Evolutionary conservation across 2,329 filamentous ascomycete species (phyloP).

Genomic region (Blastomyces gilchristii): DNA sequence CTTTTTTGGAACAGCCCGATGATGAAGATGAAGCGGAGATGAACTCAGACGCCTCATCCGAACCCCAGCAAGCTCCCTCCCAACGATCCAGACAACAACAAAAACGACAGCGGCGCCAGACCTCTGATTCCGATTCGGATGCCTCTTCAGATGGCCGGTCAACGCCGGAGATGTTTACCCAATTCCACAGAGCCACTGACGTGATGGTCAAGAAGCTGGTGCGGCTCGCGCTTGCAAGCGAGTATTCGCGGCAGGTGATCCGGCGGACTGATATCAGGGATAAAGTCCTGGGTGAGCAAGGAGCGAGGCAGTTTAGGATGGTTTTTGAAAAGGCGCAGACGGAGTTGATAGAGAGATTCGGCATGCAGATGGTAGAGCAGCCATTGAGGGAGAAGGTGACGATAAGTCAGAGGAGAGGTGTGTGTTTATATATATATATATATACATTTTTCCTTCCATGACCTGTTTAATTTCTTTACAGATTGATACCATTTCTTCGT

Average conservation of each 20-base stretch:
- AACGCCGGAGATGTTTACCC: constrained; percentile 10
- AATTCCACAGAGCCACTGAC: constrained; percentile 24
- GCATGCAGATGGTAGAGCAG: constrained; percentile 86
- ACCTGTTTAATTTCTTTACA: not conserved
- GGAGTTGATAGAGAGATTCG: constrained; percentile 62
- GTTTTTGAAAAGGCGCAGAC: constrained; percentile 70
- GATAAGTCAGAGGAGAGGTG: constrained; percentile 66
- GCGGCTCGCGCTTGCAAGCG: constrained; percentile 50
- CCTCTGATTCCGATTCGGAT: constrained; percentile 9
- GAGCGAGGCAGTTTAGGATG: constrained; percentile 58
- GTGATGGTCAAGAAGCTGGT: constrained; percentile 52
- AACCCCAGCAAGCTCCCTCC: not conserved
- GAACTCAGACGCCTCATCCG: constrained; percentile 3
- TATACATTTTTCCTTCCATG: not conserved
- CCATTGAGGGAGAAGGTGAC: constrained; percentile 72
- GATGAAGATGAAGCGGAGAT: not conserved
- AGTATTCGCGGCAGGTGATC: constrained; percentile 49
- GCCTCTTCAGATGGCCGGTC: constrained; percentile 6
- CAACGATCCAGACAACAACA: constrained; percentile 9
- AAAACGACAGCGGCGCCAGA: constrained; percentile 13
- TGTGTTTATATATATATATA: constrained; percentile 15
- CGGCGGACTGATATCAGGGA: constrained; percentile 48
- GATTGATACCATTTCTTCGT: not conserved
- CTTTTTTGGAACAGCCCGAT: not conserved
- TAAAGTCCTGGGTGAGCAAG: constrained; percentile 60